phyloP scores from a whole-genome alignment of 2,329 filamentous ascomycete genomes.

The Celoporthe dispersa region DNA sequence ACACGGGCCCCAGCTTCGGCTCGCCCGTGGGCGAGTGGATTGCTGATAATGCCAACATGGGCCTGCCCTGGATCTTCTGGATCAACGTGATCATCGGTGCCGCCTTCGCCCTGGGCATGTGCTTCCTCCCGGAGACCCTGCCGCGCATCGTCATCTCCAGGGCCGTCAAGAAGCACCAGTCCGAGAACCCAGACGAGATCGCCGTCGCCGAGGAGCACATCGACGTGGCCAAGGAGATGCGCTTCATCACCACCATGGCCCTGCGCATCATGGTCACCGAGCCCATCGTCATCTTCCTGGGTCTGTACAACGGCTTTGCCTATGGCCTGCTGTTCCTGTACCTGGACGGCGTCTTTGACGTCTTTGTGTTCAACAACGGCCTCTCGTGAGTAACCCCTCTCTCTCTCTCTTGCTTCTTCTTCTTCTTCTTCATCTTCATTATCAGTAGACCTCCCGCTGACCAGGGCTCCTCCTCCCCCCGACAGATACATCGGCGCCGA shows the following conservation, averaged over 20 bases:
- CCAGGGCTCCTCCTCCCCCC: not conserved
- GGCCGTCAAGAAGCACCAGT: constrained; percentile 38
- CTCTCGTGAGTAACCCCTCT: constrained; percentile 37
- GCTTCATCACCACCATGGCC: constrained; percentile 47
- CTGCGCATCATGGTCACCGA: constrained; percentile 48
- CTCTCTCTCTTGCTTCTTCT: not conserved
- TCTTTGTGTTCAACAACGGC: constrained; percentile 47
- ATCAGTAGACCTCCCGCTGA: not conserved
- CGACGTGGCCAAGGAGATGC: constrained; percentile 43
- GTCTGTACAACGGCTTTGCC: constrained; percentile 47
- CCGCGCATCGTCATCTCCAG: constrained; percentile 44
- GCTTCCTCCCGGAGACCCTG: constrained; percentile 46
- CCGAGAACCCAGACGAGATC: constrained; percentile 38
- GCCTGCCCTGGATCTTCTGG: constrained; percentile 46
- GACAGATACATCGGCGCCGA: constrained; percentile 39
- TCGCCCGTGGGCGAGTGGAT: constrained; percentile 47
- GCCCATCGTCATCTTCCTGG: constrained; percentile 45
- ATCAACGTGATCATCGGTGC: constrained; percentile 47
- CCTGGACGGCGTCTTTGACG: constrained; percentile 47
- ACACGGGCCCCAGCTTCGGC: constrained; percentile 45
- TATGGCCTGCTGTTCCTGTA: constrained; percentile 48
- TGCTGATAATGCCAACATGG: constrained; percentile 40
- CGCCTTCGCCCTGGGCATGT: constrained; percentile 41
- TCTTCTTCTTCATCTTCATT: not conserved
- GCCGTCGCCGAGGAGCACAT: constrained; percentile 41